These are phyloP conservation scores for Exophiala mesophila DNA, from an alignment of 2,329 filamentous ascomycete species.

Conservation along the genomic window DNA sequence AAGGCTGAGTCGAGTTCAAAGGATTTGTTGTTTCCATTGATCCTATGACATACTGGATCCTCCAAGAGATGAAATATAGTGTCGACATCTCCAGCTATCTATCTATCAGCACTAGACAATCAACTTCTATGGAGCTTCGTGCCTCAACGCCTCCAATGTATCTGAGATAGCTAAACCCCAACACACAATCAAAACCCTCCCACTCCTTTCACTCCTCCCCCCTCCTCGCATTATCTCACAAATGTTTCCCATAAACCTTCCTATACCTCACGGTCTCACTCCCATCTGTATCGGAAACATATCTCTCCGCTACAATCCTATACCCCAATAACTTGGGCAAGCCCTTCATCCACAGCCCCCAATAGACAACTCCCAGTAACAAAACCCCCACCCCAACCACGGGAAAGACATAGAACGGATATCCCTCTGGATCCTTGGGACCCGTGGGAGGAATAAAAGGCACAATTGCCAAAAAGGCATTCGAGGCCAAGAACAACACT, in stretches of 20 bases:
- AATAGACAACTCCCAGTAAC: slow-evolving; percentile 49
- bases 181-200: too few relatives aligned
- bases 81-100: too few relatives aligned
- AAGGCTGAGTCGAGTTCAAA: not conserved
- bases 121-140: too few relatives aligned
- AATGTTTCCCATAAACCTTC: slow-evolving; percentile 3
- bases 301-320: slow-evolving; percentile 2
- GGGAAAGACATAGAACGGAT: slow-evolving; percentile 55
- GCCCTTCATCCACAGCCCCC: slow-evolving; percentile 42
- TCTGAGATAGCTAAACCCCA: too few relatives aligned
- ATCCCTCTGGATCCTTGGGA: slow-evolving; percentile 44
- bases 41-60: too few relatives aligned
- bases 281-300: slow-evolving; percentile 2
- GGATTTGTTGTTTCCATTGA: not conserved
- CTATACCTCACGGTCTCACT: slow-evolving; percentile 5
- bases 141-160: too few relatives aligned
- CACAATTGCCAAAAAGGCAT: slow-evolving; percentile 57
- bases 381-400: slow-evolving; percentile 52
- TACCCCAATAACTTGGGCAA: slow-evolving; percentile 6
- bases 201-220: too few relatives aligned
- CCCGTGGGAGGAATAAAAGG: slow-evolving; percentile 54
- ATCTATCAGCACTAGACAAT: too few relatives aligned
- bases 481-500: slow-evolving; percentile 57
- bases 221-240: too few relatives aligned
- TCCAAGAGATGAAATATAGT: too few relatives aligned